These are phyloP conservation scores for Salix suchowensis DNA, from an alignment of 345 rosid genomes.

Conservation along the genomic window DNA sequence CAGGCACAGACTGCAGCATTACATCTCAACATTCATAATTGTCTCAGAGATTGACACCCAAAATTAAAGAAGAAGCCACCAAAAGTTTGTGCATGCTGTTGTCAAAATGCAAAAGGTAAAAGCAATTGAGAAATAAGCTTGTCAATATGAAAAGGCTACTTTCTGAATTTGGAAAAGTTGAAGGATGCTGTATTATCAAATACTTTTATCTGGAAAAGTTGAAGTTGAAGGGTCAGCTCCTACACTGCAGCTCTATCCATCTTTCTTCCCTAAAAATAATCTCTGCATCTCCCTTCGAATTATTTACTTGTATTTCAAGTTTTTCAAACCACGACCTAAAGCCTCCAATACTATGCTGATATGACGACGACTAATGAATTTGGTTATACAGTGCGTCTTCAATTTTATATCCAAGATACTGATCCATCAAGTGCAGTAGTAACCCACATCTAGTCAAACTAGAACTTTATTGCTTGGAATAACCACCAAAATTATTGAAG, in stretches of 20 bases:
- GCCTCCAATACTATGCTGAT: neutral
- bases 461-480: neutral
- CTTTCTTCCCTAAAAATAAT: neutral
- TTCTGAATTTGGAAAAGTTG: neutral
- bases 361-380: neutral
- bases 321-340: neutral
- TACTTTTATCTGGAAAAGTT: too few species aligned
- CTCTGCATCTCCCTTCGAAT: neutral
- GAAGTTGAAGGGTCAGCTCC: neutral
- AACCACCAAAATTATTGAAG: too few species aligned
- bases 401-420: neutral
- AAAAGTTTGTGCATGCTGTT: neutral
- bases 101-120: neutral
- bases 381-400: neutral
- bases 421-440: neutral
- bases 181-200: neutral
- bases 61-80: neutral
- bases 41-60: neutral
- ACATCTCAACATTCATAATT: slow-evolving; percentile 9
- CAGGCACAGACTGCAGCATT: slow-evolving; percentile 66
- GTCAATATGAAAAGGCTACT: neutral
- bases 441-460: neutral
- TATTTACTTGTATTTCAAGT: neutral
- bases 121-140: neutral
- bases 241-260: neutral